phyloP scores from a whole-genome alignment of 345 rosid species.

The Salix suchowensis region DNA sequence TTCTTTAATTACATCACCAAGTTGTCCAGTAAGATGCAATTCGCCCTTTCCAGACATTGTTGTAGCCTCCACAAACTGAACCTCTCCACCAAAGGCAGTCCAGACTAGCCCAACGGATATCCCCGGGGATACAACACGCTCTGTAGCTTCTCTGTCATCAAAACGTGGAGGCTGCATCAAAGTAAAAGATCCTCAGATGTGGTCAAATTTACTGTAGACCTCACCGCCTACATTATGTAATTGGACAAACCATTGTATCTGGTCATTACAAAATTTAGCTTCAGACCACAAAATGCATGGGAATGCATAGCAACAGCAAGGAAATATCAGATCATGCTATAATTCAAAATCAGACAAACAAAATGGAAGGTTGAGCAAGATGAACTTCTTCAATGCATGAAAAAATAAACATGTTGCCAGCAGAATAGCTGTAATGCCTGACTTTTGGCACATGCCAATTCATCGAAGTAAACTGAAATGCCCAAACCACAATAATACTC shows the following conservation, averaged over 20 bases:
- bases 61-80: slow-evolving; percentile 93
- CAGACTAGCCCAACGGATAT: slow-evolving; percentile 95
- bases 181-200: slow-evolving; percentile 7
- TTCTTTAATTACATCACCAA: slow-evolving; percentile 98
- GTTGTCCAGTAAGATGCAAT: slow-evolving; percentile 94
- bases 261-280: background rate
- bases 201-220: slow-evolving; percentile 7
- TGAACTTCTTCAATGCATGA: background rate
- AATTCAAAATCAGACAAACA: background rate
- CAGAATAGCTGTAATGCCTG: background rate
- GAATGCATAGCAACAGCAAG: background rate
- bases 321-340: slow-evolving; percentile 2
- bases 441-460: background rate
- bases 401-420: background rate
- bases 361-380: background rate
- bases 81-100: slow-evolving; percentile 98
- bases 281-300: background rate
- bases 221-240: background rate
- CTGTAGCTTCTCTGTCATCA: slow-evolving; percentile 91
- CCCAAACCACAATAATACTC: background rate
- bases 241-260: background rate
- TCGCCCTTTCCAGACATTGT: slow-evolving; percentile 91
- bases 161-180: slow-evolving; percentile 83
- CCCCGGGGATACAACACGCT: slow-evolving; percentile 92
- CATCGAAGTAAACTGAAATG: background rate